phyloP scores from a whole-genome alignment of 352 stramenopile species.

The Phytophthora megakarya region DNA sequence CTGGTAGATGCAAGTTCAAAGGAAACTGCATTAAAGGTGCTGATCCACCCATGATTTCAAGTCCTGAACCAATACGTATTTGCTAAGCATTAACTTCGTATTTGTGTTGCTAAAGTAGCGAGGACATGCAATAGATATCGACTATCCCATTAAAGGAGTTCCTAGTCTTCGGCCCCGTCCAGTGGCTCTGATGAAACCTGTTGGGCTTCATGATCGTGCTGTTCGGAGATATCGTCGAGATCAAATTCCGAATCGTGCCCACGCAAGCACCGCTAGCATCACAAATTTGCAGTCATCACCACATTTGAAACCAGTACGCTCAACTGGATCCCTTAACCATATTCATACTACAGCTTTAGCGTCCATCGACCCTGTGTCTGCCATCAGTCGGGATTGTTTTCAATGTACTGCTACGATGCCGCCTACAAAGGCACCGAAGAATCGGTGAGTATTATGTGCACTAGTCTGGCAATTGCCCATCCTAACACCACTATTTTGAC shows the following conservation, averaged over 20 bases:
- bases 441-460: constrained; percentile 5
- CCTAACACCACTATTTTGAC: constrained; percentile 5
- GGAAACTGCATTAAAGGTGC: constrained; percentile 63
- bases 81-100: neutral
- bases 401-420: constrained; percentile 44
- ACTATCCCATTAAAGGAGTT: constrained; percentile 34
- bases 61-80: neutral
- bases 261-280: constrained; percentile 48
- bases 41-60: neutral
- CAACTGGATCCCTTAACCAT: constrained; percentile 16
- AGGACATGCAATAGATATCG: constrained; percentile 57
- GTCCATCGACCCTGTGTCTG: constrained; percentile 1
- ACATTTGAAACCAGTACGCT: constrained; percentile 34
- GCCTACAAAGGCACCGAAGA: constrained; percentile 16
- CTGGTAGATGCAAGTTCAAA: constrained; percentile 65
- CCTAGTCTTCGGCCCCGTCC: constrained; percentile 42
- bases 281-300: constrained; percentile 23
- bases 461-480: neutral
- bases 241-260: constrained; percentile 64
- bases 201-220: constrained; percentile 59
- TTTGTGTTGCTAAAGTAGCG: constrained; percentile 37
- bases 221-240: constrained; percentile 74
- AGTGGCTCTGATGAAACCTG: constrained; percentile 51
- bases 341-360: neutral
- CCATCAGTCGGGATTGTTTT: constrained; percentile 62